Evolutionary conservation across 306 rosid species (phyloP).

Genomic region (Vigna reflexopilosa): DNA sequence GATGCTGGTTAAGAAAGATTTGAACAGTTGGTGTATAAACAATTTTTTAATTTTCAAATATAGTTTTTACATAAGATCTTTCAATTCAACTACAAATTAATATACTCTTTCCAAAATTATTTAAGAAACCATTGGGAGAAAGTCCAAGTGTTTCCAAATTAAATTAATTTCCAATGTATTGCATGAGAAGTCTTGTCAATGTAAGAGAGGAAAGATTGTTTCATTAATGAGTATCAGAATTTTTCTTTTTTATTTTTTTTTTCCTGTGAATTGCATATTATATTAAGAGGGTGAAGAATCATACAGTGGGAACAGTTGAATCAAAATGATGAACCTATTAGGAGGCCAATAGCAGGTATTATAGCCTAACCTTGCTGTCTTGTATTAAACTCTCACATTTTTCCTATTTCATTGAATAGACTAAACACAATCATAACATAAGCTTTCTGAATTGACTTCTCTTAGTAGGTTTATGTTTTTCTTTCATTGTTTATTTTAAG

Average conservation of each 20-base stretch:
- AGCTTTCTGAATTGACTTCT: not conserved
- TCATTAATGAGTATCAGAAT: not conserved
- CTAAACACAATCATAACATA: constrained; percentile 3
- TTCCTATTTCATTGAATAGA: not conserved
- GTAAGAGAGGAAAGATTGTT: too few species aligned
- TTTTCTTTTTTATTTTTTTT: too few species aligned
- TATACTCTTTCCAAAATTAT: too few species aligned
- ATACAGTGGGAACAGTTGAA: not conserved
- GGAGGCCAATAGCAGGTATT: not conserved
- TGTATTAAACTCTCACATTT: not conserved
- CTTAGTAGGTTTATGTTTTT: not conserved
- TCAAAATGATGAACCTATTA: not conserved
- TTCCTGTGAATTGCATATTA: not conserved
- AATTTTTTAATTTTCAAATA: too few species aligned
- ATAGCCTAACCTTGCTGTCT: not conserved
- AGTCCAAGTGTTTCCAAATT: too few species aligned
- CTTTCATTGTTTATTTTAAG: too few species aligned
- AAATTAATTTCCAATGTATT: not conserved
- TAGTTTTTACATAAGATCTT: too few species aligned
- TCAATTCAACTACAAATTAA: too few species aligned
- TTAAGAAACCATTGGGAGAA: too few species aligned
- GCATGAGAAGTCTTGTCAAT: constrained; percentile 4
- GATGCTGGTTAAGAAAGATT: too few species aligned
- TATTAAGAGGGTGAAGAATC: not conserved
- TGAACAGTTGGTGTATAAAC: too few species aligned